Percentiles rank a stretch among this genome's conserved stretches.
Conservation (phyloP, 2,329 filamentous ascomycete species). For the Aspergillus eucalypticola region DNA sequence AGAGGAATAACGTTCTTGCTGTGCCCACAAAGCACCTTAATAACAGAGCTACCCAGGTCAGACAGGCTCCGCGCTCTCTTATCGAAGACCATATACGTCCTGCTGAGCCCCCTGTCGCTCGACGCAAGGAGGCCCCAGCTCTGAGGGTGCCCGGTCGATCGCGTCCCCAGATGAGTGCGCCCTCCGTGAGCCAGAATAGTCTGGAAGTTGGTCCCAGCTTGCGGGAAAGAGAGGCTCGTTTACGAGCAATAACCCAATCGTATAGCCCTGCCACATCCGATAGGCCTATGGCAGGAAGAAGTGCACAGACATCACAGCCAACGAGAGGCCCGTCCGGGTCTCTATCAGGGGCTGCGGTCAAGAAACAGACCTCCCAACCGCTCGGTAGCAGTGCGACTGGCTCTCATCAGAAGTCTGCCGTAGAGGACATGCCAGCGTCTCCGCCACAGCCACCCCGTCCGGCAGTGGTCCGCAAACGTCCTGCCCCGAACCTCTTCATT, state of each 20-base stretch:
- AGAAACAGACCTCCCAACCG: background rate
- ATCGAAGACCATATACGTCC: slow-evolving; percentile 44
- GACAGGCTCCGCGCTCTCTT: slow-evolving; percentile 41
- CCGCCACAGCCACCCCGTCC: slow-evolving; percentile 22
- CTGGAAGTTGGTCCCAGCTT: slow-evolving; percentile 15
- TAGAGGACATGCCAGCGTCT: slow-evolving; percentile 12
- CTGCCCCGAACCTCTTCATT: slow-evolving; percentile 34
- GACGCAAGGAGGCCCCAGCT: slow-evolving; percentile 13
- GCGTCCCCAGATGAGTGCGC: slow-evolving; percentile 5
- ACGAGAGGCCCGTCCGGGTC: slow-evolving; percentile 3
- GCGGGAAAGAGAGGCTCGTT: slow-evolving; percentile 33
- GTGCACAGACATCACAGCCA: background rate
- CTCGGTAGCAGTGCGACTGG: slow-evolving; percentile 5
- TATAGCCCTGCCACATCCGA: slow-evolving; percentile 1
- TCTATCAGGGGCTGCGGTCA: slow-evolving; percentile 1
- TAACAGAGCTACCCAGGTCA: slow-evolving; percentile 40
- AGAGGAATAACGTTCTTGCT: slow-evolving; percentile 38
- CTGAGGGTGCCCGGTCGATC: slow-evolving; percentile 24
- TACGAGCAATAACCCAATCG: slow-evolving; percentile 30
- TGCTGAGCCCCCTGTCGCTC: slow-evolving; percentile 19
- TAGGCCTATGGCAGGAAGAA: background rate
- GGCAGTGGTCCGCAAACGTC: slow-evolving; percentile 30
- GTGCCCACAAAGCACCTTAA: slow-evolving; percentile 46
- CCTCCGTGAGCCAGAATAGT: background rate
- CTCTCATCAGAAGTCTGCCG: slow-evolving; percentile 6